Conservation (phyloP, 768 basidiomycete species). For the Naganishia antarctica region DNA sequence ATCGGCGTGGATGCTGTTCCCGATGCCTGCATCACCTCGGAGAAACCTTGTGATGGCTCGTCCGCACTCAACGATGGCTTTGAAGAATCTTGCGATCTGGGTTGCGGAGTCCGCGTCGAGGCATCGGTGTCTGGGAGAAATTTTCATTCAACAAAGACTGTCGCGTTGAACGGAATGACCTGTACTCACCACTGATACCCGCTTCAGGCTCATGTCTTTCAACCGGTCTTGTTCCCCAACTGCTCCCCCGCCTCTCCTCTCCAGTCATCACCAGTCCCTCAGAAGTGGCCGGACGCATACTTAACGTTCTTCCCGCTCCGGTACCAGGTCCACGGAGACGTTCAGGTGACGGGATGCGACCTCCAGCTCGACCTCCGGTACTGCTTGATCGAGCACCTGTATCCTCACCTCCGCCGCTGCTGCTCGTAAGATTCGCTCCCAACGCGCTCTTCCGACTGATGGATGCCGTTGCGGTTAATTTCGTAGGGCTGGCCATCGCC, state of each 20-base stretch:
- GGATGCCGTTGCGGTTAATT: slow-evolving; percentile 22
- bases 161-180: no score
- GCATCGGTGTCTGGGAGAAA: background rate
- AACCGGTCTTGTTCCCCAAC: background rate
- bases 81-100: background rate
- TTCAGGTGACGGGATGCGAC: no score
- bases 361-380: background rate
- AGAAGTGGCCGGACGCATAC: slow-evolving; percentile 1
- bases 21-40: no score
- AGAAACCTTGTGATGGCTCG: no score
- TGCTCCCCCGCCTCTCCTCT: background rate
- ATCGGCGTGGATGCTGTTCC: background rate
- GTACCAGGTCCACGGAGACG: no score
- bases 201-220: background rate
- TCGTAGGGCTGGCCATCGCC: slow-evolving; percentile 39
- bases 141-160: background rate
- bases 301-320: background rate
- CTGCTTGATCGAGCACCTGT: background rate
- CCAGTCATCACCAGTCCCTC: background rate
- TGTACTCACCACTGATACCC: background rate
- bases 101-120: background rate
- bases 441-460: slow-evolving; percentile 19
- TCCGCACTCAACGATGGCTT: no score
- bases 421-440: background rate
- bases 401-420: background rate